phyloP scores from a whole-genome alignment of 306 rosid species.

The Cucumis sativus region DNA sequence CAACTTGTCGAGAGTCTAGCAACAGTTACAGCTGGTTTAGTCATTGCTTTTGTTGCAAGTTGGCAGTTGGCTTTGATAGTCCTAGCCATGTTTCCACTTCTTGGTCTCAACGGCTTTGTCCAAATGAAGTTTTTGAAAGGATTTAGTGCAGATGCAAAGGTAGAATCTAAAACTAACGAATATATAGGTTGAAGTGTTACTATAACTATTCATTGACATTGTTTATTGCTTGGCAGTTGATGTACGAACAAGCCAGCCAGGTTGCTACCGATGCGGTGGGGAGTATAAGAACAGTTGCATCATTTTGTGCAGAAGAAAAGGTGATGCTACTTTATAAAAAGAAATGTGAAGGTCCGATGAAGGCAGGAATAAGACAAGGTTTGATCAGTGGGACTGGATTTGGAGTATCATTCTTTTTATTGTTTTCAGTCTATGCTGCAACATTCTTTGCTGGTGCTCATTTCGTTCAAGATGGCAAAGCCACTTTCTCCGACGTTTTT shows the following conservation, averaged over 20 bases:
- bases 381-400: constrained; percentile 45
- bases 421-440: constrained; percentile 32
- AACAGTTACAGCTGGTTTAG: constrained; percentile 37
- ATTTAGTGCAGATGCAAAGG: constrained; percentile 58
- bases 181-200: background rate
- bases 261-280: constrained; percentile 73
- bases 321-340: constrained; percentile 49
- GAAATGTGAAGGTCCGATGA: constrained; percentile 56
- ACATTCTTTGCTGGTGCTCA: constrained; percentile 54
- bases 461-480: constrained; percentile 39
- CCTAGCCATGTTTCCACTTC: constrained; percentile 44
- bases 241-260: constrained; percentile 83
- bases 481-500: constrained; percentile 37
- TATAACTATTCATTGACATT: background rate
- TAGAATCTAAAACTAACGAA: constrained; percentile 7
- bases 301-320: constrained; percentile 82
- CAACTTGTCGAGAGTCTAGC: constrained; percentile 42
- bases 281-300: constrained; percentile 65
- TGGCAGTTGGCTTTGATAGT: constrained; percentile 58
- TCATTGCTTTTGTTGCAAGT: constrained; percentile 49
- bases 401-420: constrained; percentile 35
- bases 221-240: constrained; percentile 25
- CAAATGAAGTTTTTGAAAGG: constrained; percentile 51
- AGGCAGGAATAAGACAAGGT: constrained; percentile 44
- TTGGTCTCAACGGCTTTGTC: constrained; percentile 31